phyloP scores from a whole-genome alignment of 2,329 filamentous ascomycete species.

The Trichoderma cornu-damae region DNA sequence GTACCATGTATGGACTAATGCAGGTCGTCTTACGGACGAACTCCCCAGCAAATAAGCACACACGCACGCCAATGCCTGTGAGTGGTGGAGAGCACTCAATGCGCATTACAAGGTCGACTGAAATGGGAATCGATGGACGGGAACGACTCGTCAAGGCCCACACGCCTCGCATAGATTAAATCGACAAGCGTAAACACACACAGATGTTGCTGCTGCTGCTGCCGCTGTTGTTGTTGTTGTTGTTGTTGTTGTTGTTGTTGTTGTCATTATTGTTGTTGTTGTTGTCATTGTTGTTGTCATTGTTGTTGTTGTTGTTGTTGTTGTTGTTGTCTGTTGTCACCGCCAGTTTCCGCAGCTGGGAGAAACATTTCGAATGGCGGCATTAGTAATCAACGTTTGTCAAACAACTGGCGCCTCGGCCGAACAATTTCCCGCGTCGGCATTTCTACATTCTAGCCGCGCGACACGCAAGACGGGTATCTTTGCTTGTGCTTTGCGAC shows the following conservation, averaged over 20 bases:
- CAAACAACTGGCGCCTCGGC: too few relatives aligned
- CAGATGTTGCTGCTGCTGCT: too few relatives aligned
- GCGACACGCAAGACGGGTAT: not conserved
- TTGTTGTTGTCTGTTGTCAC: not conserved
- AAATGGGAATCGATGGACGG: not conserved
- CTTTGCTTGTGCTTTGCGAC: not conserved
- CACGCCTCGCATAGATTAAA: slow-evolving; percentile 4
- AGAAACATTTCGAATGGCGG: not conserved
- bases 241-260: not conserved
- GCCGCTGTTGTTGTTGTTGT: not conserved
- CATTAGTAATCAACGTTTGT: not conserved
- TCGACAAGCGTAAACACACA: not conserved
- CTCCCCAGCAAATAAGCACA: not conserved
- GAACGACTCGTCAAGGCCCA: slow-evolving; percentile 1
- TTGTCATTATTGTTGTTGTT: not conserved
- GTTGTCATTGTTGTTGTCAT: too few relatives aligned
- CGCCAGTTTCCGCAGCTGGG: not conserved
- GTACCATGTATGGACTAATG: slow-evolving; percentile 7
- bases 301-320: not conserved
- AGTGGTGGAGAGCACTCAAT: not conserved
- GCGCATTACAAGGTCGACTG: not conserved
- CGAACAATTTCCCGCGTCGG: not conserved
- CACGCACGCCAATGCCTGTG: not conserved
- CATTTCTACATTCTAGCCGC: not conserved
- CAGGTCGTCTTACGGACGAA: slow-evolving; percentile 6